Percentiles rank a stretch among this genome's conserved stretches.
These are phyloP conservation scores for Tephrocybe sp. DNA, from an alignment of 768 basidiomycete genomes.

Conservation along the genomic window DNA sequence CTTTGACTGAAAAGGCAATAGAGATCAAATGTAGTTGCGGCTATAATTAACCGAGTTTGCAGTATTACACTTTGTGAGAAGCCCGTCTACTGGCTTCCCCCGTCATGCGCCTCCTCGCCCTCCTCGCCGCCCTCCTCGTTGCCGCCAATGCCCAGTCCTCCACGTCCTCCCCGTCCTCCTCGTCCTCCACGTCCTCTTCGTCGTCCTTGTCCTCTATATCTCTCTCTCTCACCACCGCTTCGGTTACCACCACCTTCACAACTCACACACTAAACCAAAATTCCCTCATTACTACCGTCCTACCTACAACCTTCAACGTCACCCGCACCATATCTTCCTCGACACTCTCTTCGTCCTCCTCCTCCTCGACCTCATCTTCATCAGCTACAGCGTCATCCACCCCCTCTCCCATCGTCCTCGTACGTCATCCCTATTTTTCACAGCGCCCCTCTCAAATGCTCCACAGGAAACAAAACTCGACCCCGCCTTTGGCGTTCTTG, in stretches of 20 bases:
- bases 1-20: constrained; percentile 41
- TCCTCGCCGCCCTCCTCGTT: constrained; percentile 17
- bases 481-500: constrained; percentile 88
- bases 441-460: constrained; percentile 23
- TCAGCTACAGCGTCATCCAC: constrained; percentile 46
- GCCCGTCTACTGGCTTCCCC: background rate
- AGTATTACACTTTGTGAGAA: background rate
- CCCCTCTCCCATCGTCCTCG: constrained; percentile 42
- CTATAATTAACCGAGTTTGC: constrained; percentile 6
- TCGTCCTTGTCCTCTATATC: constrained; percentile 42
- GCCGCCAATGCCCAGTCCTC: constrained; percentile 40
- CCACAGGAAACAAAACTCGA: constrained; percentile 67
- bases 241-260: constrained; percentile 46
- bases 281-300: constrained; percentile 49
- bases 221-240: constrained; percentile 55
- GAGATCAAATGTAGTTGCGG: constrained; percentile 5
- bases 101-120: constrained; percentile 14
- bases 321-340: constrained; percentile 55
- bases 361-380: constrained; percentile 34
- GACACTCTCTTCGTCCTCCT: constrained; percentile 35
- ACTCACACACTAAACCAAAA: constrained; percentile 47
- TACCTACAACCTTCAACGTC: constrained; percentile 65
- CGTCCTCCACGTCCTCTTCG: constrained; percentile 23
- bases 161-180: constrained; percentile 8
- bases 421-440: constrained; percentile 18